phyloP scores from a whole-genome alignment of 179 eudicot genomes.

The Spinacia oleracea region DNA sequence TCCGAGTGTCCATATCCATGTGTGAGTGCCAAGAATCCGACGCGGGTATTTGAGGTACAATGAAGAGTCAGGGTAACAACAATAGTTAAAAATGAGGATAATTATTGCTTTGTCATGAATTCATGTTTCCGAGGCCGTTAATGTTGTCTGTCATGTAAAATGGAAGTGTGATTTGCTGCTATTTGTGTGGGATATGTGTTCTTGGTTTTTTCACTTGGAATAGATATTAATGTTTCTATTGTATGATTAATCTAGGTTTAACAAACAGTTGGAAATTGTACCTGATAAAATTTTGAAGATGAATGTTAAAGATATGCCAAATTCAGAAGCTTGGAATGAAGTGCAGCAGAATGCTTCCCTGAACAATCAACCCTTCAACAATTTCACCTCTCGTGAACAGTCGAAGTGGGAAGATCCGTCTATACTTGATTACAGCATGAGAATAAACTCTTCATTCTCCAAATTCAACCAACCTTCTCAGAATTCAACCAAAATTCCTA shows the following conservation, averaged over 20 bases:
- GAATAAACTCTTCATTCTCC: slow-evolving; percentile 40
- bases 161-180: not conserved
- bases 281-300: slow-evolving; percentile 26
- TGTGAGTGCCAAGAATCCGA: too few species aligned
- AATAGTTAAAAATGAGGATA: not conserved
- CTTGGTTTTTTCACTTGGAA: not conserved
- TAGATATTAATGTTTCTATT: not conserved
- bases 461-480: slow-evolving; percentile 42
- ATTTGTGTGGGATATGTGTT: not conserved
- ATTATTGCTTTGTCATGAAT: not conserved
- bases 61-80: too few species aligned
- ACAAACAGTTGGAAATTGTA: not conserved
- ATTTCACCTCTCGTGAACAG: slow-evolving; percentile 38
- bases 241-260: slow-evolving; percentile 22
- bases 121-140: not conserved
- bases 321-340: slow-evolving; percentile 45
- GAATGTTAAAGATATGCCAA: slow-evolving; percentile 47
- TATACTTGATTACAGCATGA: slow-evolving; percentile 39
- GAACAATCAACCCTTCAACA: slow-evolving; percentile 37
- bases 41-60: too few species aligned
- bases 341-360: slow-evolving; percentile 33
- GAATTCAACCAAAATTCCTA: slow-evolving; percentile 30
- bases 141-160: not conserved
- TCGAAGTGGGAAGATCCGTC: slow-evolving; percentile 57
- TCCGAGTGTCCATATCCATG: too few species aligned